Evolutionary conservation across 306 rosid genomes (phyloP), one percentile per base, ranked within the genome.

Genomic region (Dalbergia cultrata): DNA sequence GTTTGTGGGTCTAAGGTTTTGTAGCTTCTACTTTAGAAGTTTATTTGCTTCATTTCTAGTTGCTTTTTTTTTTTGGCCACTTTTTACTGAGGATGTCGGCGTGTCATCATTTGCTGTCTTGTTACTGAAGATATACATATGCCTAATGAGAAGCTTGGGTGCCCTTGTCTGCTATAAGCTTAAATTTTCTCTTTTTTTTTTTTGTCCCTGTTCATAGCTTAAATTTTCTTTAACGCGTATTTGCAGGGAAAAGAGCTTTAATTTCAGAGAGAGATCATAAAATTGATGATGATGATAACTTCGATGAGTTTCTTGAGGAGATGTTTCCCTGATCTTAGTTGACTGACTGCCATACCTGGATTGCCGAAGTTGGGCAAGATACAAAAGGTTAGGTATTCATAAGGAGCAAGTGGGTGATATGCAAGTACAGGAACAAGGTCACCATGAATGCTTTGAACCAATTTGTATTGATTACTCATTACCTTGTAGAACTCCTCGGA

Each of bases 221-320:
- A 66, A 68, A 43, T 84, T 18, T 26, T 21, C 47, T 74, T 58
- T 34, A 13, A 49, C 53, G 26, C 71, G 57, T 75, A 19, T 80
- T 75, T 70, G 63, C 90, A 94, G 98, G 95, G 41, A 92, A 91
- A 82, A 88, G 70, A 83, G 82, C 89, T 71, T 84, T 83, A 77
- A 59, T 71, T 22, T 90, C 94, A 3, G 52, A 81, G 22, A 54
- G 81, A 81, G 88, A 89, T 76, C 80, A 72, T 67, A 86, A 88
- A 83, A 79, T 41, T 64, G 67, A 34, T 1, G 76, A 59, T 9
- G 88, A 90, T 22, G 92, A 89, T 50, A 84, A 82, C 44, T 85
- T 92, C 26, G 90, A 91, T 4, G 97, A 92, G 81, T 92, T 77
- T 88, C 95, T 92, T 11, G 90, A 90, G 90, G 98, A 93, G 72